Percentiles rank a stretch among this genome's conserved stretches.
Conservation (phyloP, 495 filamentous ascomycete species). For the Penicillium coprophilum region DNA sequence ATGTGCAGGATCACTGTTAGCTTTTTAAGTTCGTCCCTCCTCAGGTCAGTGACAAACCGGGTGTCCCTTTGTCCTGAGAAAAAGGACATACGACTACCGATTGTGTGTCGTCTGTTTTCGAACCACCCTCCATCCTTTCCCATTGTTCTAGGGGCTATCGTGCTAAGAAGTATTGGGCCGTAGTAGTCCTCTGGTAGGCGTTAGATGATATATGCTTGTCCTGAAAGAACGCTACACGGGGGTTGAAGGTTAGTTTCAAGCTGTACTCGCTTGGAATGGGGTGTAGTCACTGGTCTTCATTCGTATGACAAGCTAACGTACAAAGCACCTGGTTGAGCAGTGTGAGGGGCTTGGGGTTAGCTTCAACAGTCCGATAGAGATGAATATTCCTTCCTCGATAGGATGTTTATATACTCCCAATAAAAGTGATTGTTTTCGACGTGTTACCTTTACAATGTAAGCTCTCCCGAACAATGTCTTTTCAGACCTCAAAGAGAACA, state of each 20-base stretch:
- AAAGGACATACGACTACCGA: neutral
- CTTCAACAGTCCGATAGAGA: neutral
- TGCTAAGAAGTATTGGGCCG: too few species aligned
- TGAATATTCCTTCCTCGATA: neutral
- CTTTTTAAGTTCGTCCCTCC: slow-evolving; percentile 20
- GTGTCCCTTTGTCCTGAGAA: slow-evolving; percentile 17
- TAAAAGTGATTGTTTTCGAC: neutral
- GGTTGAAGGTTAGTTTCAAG: neutral
- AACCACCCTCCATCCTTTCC: neutral
- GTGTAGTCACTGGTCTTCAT: neutral
- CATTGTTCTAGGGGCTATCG: neutral
- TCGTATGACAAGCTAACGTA: neutral
- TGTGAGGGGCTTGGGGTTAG: neutral
- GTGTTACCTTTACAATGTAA: neutral
- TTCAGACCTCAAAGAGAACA: neutral
- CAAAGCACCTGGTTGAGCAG: neutral
- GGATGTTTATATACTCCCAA: neutral
- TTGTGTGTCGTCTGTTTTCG: neutral
- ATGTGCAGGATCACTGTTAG: slow-evolving; percentile 29
- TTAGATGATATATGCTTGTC: too few species aligned
- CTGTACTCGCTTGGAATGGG: neutral
- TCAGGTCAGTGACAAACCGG: slow-evolving; percentile 21
- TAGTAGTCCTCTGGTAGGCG: neutral
- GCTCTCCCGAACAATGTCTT: neutral
- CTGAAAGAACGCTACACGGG: neutral